Base-by-base conservation (phyloP, 225 moss, liverwort and hornwort genomes). In the Thuidium tamariscinum region DNA sequence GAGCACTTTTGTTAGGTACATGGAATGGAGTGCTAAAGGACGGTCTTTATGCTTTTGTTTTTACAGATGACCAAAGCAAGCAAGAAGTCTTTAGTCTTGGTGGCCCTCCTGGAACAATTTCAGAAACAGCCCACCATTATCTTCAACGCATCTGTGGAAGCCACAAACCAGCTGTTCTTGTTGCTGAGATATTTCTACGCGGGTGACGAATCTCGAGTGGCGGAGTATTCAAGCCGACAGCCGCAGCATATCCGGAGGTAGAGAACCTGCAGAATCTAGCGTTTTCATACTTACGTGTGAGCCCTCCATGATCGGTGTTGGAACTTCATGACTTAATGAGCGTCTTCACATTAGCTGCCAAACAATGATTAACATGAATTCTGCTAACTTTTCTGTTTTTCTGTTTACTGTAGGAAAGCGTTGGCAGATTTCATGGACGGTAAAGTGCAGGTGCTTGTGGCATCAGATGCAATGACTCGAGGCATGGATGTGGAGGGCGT, bases 401-500 rank as follows among this genome's bases (percentile, higher is more conserved):
- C 37, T 85, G 77, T 82, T 77, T 77, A 84, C n/a, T 92, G 88
- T 87, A 99, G 97, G 87, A 97, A 97, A 85, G 89, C 95, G 21
- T 78, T 99, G 80, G 93, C 92, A 84, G 97, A 95, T 78, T 99
- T 99, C 52, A 94, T 94, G 84, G 83, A 87, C 55, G 95, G 97
- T n/a, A 88, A 93, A 90, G 99, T 91, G 75, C 94, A 97, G 77
- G 95, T 99, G 49, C 93, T 99, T 67, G 95, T 99, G 82, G 95
- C 99, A 67, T 99, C 99, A 62, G 99, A 99, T 93, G 99, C 99
- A 68, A 97, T 99, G 97, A 99, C 99, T 84, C 92, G 97, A 85
- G 99, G 99, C 77, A 99, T 99, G 99, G 97, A 99, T 86, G 99
- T 99, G 71, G 99, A 99, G 86, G 97, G 99, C 55, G 96, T 99